Evolutionary conservation across 768 basidiomycete genomes (phyloP).

Genomic region (Pisolithus albus): DNA sequence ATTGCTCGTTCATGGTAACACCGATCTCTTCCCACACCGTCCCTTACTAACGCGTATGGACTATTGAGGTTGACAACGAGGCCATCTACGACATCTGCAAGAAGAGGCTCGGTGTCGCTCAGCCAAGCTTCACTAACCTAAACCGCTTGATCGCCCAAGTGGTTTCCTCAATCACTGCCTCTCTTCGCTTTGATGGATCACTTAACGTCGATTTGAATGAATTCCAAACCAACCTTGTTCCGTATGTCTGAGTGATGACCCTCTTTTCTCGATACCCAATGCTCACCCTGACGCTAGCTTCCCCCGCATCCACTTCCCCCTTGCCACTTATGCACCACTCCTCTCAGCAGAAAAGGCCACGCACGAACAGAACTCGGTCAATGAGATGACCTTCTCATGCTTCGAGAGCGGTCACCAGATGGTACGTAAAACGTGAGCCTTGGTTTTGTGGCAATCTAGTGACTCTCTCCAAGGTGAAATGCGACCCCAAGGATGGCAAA

Average conservation of each 20-base stretch:
- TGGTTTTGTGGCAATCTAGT: background rate
- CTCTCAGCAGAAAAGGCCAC: constrained; percentile 92
- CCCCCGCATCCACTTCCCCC: constrained; percentile 98
- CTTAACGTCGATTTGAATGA: constrained; percentile 97
- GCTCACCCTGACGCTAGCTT: constrained; percentile 44
- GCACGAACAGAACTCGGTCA: constrained; percentile 95
- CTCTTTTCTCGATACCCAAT: background rate
- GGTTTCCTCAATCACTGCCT: constrained; percentile 96
- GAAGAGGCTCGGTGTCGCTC: constrained; percentile 78
- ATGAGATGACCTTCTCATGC: constrained; percentile 98
- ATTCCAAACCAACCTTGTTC: constrained; percentile 98
- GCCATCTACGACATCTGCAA: constrained; percentile 99
- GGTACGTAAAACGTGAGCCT: constrained; percentile 36
- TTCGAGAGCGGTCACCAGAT: constrained; percentile 97
- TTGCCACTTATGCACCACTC: constrained; percentile 93
- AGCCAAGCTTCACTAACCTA: constrained; percentile 87
- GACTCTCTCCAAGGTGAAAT: constrained; percentile 46
- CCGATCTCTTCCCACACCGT: background rate
- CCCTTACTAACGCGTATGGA: constrained; percentile 6
- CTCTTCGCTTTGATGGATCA: constrained; percentile 94
- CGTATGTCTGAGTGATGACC: constrained; percentile 46
- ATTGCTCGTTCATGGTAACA: constrained; percentile 97
- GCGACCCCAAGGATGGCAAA: constrained; percentile 97
- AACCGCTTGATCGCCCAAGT: constrained; percentile 98
- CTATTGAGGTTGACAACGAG: constrained; percentile 85